Percentiles rank a stretch among this genome's conserved stretches.
Conservation (phyloP, 108 stramenopile species). For the Asterionellopsis glacialis region DNA sequence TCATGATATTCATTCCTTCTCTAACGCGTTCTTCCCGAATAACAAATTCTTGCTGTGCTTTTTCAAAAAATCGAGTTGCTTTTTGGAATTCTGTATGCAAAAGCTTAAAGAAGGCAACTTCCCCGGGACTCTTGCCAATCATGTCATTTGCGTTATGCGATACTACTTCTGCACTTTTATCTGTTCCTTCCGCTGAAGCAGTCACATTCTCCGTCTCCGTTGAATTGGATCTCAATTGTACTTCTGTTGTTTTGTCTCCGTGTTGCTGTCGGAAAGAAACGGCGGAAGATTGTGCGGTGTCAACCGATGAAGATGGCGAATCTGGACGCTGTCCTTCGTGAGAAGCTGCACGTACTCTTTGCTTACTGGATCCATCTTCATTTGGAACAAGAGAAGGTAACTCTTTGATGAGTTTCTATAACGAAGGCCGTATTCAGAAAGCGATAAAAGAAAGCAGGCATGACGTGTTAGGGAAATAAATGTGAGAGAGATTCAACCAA, state of each 20-base stretch:
- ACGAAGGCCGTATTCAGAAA: background rate
- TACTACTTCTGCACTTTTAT: background rate
- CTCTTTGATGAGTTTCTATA: conserved; percentile 85
- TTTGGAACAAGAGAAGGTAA: conserved; percentile 60
- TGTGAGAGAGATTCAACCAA: too few species aligned
- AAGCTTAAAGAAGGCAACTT: conserved; percentile 88
- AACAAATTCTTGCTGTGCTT: conserved; percentile 66
- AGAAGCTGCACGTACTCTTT: conserved; percentile 4
- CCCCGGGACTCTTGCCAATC: conserved; percentile 50
- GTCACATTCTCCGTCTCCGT: background rate
- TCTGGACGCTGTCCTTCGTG: background rate
- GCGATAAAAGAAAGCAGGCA: background rate
- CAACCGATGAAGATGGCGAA: background rate
- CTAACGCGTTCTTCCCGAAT: conserved; percentile 84
- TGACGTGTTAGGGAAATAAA: background rate
- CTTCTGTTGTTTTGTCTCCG: conserved; percentile 23
- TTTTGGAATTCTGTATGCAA: conserved; percentile 87
- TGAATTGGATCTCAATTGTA: background rate
- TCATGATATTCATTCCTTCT: conserved; percentile 77
- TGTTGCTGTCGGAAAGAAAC: conserved; percentile 13
- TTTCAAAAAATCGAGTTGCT: conserved; percentile 83
- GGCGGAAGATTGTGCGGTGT: background rate
- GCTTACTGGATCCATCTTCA: conserved; percentile 25
- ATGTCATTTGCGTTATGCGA: background rate
- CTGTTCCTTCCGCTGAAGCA: background rate